These are phyloP conservation scores for Thalassiosira allenii DNA, from an alignment of 352 stramenopile genomes.

Conservation along the genomic window DNA sequence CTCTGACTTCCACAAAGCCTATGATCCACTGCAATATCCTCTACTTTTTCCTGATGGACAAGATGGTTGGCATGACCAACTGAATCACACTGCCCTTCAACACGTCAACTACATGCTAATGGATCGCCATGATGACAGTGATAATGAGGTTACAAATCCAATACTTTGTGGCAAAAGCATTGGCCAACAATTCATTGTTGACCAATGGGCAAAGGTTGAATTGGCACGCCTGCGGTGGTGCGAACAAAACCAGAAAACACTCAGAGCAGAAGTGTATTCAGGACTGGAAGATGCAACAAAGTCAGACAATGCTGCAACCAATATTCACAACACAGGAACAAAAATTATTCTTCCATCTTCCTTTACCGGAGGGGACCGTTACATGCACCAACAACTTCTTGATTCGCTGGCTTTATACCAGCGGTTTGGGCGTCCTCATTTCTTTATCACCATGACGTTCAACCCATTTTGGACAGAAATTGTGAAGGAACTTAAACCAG, in stretches of 20 bases:
- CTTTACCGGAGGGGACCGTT: slow-evolving; percentile 38
- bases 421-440: slow-evolving; percentile 58
- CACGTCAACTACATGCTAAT: slow-evolving; percentile 26
- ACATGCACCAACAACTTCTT: slow-evolving; percentile 55
- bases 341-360: slow-evolving; percentile 6
- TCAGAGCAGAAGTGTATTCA: slow-evolving; percentile 28
- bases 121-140: no score
- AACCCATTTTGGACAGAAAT: slow-evolving; percentile 80
- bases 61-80: slow-evolving; percentile 14
- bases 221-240: slow-evolving; percentile 13
- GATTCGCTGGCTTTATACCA: slow-evolving; percentile 73
- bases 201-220: slow-evolving; percentile 28
- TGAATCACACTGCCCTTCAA: slow-evolving; percentile 12
- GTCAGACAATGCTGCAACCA: neutral
- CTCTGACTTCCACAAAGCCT: slow-evolving; percentile 7
- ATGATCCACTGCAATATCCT: slow-evolving; percentile 20
- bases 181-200: slow-evolving; percentile 29
- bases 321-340: slow-evolving; percentile 9
- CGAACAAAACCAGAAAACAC: slow-evolving; percentile 27
- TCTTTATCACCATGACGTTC: slow-evolving; percentile 82
- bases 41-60: slow-evolving; percentile 9
- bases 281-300: slow-evolving; percentile 21
- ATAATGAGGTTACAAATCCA: slow-evolving; percentile 9
- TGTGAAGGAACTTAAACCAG: slow-evolving; percentile 28
- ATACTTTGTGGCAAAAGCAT: slow-evolving; percentile 22